phyloP scores from a whole-genome alignment of 2,329 filamentous ascomycete species.

The Epichloe gansuensis region DNA sequence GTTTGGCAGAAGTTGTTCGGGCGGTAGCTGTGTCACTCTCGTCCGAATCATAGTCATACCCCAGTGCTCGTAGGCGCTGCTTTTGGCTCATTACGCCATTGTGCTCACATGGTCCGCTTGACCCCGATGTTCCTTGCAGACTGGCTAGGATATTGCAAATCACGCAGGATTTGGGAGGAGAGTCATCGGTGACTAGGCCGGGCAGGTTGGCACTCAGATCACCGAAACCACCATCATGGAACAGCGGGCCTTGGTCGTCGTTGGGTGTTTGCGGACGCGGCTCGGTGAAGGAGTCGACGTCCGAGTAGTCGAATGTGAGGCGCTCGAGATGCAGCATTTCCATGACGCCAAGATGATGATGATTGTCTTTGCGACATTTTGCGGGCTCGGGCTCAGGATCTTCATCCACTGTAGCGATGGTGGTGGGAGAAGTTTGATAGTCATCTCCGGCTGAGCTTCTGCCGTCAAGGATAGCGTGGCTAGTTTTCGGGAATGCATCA shows the following conservation, averaged over 20 bases:
- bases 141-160: constrained; percentile 7
- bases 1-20: neutral
- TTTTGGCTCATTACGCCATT: constrained; percentile 8
- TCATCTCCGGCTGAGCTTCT: constrained; percentile 1
- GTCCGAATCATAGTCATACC: constrained; percentile 15
- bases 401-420: constrained; percentile 1
- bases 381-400: neutral
- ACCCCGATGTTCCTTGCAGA: neutral
- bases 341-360: neutral
- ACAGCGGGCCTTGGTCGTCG: constrained; percentile 26
- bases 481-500: constrained; percentile 8
- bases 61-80: constrained; percentile 12
- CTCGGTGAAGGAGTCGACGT: constrained; percentile 22
- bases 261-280: constrained; percentile 9
- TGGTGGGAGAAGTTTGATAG: neutral
- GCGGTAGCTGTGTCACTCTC: constrained; percentile 2
- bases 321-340: constrained; percentile 6
- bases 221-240: constrained; percentile 24
- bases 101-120: constrained; percentile 3
- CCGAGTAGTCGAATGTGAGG: constrained; percentile 10
- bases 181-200: constrained; percentile 9
- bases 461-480: neutral
- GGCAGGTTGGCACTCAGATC: constrained; percentile 21
- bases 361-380: neutral
- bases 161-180: constrained; percentile 3